Conservation (phyloP, 176 grass and related monocot species). For the Elaeis guineensis region DNA sequence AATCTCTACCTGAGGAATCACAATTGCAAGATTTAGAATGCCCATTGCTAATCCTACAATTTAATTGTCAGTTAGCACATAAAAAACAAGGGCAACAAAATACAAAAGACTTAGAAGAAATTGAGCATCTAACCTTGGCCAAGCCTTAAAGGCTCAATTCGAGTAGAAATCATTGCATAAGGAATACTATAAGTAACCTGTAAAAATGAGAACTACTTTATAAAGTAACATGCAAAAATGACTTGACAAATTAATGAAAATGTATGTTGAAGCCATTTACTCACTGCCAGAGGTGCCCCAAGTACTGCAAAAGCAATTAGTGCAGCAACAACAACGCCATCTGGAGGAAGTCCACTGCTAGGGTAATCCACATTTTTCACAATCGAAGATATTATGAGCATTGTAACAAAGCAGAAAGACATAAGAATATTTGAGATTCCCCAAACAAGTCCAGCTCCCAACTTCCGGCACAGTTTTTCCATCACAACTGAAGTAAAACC, state of each 20-base stretch:
- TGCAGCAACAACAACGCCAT: conserved; percentile 58
- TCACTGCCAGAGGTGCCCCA: conserved; percentile 64
- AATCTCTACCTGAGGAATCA: conserved; percentile 75
- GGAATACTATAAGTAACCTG: conserved; percentile 98
- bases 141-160: conserved; percentile 76
- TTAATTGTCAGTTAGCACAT: too few species aligned
- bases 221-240: not conserved
- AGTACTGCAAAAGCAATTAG: conserved; percentile 77
- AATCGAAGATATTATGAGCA: conserved; percentile 77
- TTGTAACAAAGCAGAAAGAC: conserved; percentile 80
- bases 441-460: conserved; percentile 85
- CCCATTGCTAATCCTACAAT: conserved; percentile 86
- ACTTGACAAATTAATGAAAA: too few species aligned
- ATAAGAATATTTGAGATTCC: conserved; percentile 88
- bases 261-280: not conserved
- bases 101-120: not conserved
- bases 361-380: conserved; percentile 59
- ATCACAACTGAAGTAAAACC: conserved; percentile 69
- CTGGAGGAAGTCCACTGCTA: conserved; percentile 45
- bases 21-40: conserved; percentile 91
- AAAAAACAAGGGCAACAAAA: too few species aligned
- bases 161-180: conserved; percentile 79
- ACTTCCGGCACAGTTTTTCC: conserved; percentile 83
- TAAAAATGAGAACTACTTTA: conserved; percentile 27
- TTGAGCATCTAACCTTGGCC: conserved; percentile 56